Conservation (phyloP, 2,329 filamentous ascomycete genomes). For the Fusarium ramigenum region DNA sequence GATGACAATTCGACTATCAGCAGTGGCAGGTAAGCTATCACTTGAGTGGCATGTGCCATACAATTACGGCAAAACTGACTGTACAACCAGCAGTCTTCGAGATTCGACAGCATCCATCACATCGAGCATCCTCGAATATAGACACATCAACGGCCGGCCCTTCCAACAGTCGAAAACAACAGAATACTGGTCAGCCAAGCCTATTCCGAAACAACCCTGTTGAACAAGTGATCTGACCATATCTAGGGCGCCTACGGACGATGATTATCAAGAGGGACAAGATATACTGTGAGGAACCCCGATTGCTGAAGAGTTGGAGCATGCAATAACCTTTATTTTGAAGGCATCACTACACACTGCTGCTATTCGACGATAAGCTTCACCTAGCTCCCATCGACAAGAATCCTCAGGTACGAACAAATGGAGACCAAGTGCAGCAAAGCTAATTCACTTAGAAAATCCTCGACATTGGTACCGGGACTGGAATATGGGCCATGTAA, state of each 20-base stretch:
- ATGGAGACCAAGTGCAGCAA: background rate
- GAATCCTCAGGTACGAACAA: constrained; percentile 8
- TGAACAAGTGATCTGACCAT: background rate
- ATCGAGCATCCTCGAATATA: constrained; percentile 41
- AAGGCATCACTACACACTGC: constrained; percentile 17
- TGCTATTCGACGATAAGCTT: constrained; percentile 49
- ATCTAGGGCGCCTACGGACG: constrained; percentile 29
- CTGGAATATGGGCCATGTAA: constrained; percentile 62
- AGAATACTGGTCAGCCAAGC: constrained; percentile 38
- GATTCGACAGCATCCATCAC: constrained; percentile 23
- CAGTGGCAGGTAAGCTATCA: constrained; percentile 1
- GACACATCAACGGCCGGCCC: constrained; percentile 41
- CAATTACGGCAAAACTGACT: background rate
- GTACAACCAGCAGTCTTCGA: background rate
- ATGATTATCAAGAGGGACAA: constrained; percentile 20
- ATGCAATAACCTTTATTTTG: background rate
- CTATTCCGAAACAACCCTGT: background rate
- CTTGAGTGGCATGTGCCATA: no score
- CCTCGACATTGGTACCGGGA: constrained; percentile 66
- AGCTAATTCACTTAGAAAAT: constrained; percentile 22
- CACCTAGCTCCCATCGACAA: constrained; percentile 44
- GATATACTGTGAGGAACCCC: constrained; percentile 12
- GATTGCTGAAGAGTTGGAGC: background rate
- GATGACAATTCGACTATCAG: background rate
- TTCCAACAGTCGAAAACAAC: constrained; percentile 41